Conservation (phyloP, 1,284 basidiomycete species). For the Grifola frondosa region DNA sequence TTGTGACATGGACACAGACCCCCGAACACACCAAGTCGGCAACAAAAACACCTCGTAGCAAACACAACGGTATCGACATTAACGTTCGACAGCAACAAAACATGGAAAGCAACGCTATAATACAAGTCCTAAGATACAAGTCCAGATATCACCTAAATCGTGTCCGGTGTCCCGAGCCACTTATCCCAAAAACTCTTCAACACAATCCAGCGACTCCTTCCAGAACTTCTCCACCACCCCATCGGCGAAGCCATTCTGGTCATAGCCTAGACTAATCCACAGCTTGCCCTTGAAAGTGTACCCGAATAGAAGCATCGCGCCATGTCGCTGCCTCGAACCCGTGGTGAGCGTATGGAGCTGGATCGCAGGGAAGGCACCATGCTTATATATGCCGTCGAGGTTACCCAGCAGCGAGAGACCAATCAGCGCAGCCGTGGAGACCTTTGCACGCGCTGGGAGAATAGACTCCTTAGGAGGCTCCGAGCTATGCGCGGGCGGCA, state of each 20-base stretch:
- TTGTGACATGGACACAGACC: too few relatives aligned
- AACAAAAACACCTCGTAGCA: too few relatives aligned
- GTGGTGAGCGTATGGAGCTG: slow-evolving; percentile 72
- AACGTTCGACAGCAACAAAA: too few relatives aligned
- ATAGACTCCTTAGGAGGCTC: slow-evolving; percentile 20
- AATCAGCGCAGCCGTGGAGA: slow-evolving; percentile 61
- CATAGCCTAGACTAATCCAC: slow-evolving; percentile 76
- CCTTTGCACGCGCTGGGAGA: slow-evolving; percentile 27
- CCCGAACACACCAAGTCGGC: too few relatives aligned
- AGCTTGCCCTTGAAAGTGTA: slow-evolving; percentile 74
- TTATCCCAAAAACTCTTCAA: slow-evolving; percentile 48
- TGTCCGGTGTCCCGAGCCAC: too few relatives aligned
- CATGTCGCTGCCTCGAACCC: slow-evolving; percentile 70
- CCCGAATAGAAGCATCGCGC: slow-evolving; percentile 73
- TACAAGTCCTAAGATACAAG: too few relatives aligned
- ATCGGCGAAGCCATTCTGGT: slow-evolving; percentile 66
- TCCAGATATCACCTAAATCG: too few relatives aligned
- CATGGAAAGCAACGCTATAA: too few relatives aligned
- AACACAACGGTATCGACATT: too few relatives aligned
- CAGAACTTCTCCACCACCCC: slow-evolving; percentile 59
- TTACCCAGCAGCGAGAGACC: slow-evolving; percentile 79
- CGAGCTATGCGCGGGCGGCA: slow-evolving; percentile 34
- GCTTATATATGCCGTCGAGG: slow-evolving; percentile 75
- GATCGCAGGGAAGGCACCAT: slow-evolving; percentile 52
- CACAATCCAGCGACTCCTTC: slow-evolving; percentile 47